These are phyloP conservation scores for Metschnikowia lochheadii DNA, from an alignment of 805 yeast species.

Conservation along the genomic window DNA sequence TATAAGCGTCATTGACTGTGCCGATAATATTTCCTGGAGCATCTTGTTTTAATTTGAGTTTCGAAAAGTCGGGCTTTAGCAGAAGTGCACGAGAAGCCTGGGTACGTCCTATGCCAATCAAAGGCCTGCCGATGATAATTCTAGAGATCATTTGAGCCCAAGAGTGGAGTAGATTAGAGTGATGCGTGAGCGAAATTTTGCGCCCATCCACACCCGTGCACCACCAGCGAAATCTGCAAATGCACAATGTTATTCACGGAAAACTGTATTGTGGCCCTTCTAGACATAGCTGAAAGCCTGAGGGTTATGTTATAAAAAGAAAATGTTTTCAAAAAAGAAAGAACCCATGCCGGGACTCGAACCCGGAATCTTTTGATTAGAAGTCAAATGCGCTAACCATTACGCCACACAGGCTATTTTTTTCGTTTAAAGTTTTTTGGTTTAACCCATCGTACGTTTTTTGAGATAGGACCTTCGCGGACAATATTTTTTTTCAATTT, in stretches of 20 bases:
- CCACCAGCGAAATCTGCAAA: not conserved
- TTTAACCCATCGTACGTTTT: not conserved
- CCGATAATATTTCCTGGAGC: constrained; percentile 91
- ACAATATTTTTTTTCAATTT: too few species aligned
- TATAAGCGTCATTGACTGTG: constrained; percentile 86
- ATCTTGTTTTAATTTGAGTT: constrained; percentile 58
- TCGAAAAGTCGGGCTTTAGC: constrained; percentile 44
- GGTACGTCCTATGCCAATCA: constrained; percentile 8
- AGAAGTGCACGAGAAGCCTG: constrained; percentile 14
- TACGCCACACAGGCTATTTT: constrained; percentile 16
- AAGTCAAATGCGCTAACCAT: constrained; percentile 19
- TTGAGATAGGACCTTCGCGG: too few species aligned
- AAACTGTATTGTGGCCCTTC: too few species aligned
- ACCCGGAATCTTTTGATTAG: constrained; percentile 19
- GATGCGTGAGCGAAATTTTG: constrained; percentile 3
- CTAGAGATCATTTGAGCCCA: constrained; percentile 9
- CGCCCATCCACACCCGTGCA: constrained; percentile 3
- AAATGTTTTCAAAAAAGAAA: constrained; percentile 1
- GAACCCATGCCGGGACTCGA: constrained; percentile 19
- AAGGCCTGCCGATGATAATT: constrained; percentile 8
- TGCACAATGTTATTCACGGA: too few species aligned
- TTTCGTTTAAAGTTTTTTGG: not conserved
- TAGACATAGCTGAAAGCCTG: too few species aligned
- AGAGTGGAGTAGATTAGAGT: not conserved
- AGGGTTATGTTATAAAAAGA: not conserved